These are phyloP conservation scores for Triticum dicoccoides DNA, from an alignment of 176 grass and related monocot species.

Conservation along the genomic window DNA sequence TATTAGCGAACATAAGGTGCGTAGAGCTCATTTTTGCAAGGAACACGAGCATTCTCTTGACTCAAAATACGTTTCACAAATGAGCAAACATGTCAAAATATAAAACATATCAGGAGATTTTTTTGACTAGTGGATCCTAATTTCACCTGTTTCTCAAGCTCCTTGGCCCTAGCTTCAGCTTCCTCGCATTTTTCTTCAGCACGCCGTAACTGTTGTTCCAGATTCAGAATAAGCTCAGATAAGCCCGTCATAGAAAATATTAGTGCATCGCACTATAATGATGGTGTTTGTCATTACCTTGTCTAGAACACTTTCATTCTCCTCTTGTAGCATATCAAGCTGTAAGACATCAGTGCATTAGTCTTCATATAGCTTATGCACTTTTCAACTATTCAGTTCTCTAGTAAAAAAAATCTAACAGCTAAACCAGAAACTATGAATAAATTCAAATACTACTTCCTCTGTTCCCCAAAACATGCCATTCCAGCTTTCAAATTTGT, in stretches of 20 bases:
- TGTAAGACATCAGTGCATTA: slow-evolving; percentile 52
- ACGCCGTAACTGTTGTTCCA: slow-evolving; percentile 72
- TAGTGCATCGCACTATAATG: not conserved
- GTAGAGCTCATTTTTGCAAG: not conserved
- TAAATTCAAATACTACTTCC: not conserved
- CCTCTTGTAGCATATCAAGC: slow-evolving; percentile 99
- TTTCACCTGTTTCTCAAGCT: slow-evolving; percentile 94
- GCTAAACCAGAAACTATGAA: slow-evolving; percentile 26
- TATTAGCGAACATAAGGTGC: slow-evolving; percentile 1
- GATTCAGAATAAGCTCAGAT: slow-evolving; percentile 24
- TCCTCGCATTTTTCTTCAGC: slow-evolving; percentile 92
- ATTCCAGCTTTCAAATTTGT: not conserved
- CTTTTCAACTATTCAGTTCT: slow-evolving; percentile 27
- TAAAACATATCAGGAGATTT: not conserved
- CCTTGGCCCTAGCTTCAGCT: slow-evolving; percentile 88
- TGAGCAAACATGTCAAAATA: slow-evolving; percentile 13
- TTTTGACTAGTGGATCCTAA: not conserved
- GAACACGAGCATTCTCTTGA: not conserved
- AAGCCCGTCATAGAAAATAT: slow-evolving; percentile 4
- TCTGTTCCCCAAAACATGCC: not conserved
- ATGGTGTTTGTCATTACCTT: slow-evolving; percentile 57
- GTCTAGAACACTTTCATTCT: slow-evolving; percentile 88
- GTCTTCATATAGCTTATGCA: slow-evolving; percentile 31
- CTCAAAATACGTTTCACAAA: not conserved
- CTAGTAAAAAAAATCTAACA: slow-evolving; percentile 9